Conservation (phyloP, 495 filamentous ascomycete species). For the Neurospora pannonica region DNA sequence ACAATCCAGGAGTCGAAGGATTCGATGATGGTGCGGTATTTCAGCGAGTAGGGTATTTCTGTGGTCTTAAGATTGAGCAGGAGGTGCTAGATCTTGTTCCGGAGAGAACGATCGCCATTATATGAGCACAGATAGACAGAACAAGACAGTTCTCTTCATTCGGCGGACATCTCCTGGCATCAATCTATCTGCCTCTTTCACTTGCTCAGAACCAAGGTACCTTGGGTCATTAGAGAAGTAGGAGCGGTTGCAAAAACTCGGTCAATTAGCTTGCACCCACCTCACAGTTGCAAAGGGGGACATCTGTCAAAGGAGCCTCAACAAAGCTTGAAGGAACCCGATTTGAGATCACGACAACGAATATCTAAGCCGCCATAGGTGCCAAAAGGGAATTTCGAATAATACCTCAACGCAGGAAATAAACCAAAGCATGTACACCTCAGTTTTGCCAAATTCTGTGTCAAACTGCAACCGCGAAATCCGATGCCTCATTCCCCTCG, state of each 20-base stretch:
- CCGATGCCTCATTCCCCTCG: too few species aligned
- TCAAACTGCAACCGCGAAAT: too few species aligned
- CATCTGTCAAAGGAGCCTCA: background rate
- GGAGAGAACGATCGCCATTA: background rate
- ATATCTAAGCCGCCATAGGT: too few species aligned
- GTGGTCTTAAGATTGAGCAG: rapidly evolving
- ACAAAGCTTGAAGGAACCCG: background rate
- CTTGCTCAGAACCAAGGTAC: background rate
- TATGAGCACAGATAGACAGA: background rate
- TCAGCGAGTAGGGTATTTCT: background rate
- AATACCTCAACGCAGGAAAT: too few species aligned
- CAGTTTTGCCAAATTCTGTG: too few species aligned
- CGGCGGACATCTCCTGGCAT: background rate
- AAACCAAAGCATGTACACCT: too few species aligned
- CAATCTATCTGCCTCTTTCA: background rate
- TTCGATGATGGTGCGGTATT: background rate
- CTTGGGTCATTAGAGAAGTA: background rate
- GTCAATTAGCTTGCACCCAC: background rate
- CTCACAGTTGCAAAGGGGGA: background rate
- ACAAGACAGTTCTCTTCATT: background rate
- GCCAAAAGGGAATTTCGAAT: too few species aligned
- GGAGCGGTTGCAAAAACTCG: background rate
- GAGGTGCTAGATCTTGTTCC: background rate
- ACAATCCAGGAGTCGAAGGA: background rate
- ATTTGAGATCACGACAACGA: too few species aligned